A percentile compares a stretch with the other conserved stretches of the same genome.
Conservation (phyloP, 495 filamentous ascomycete genomes). For the Trichocladium uniseriatum region DNA sequence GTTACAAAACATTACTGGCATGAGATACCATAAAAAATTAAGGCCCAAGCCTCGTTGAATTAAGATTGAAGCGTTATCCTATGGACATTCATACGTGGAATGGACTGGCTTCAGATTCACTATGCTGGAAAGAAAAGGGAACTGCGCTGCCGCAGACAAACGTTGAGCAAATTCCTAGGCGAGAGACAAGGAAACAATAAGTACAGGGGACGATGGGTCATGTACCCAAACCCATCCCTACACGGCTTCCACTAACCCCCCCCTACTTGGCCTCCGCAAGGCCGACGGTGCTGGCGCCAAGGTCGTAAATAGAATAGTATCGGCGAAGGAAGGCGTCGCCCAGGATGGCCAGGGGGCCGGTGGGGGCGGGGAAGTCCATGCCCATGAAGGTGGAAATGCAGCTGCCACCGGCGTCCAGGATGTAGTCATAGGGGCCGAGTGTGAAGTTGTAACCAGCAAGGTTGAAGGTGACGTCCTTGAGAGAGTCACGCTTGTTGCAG, state of each 20-base stretch:
- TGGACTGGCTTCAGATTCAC: not conserved
- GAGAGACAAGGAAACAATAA: not conserved
- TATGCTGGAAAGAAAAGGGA: not conserved
- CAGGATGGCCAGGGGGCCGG: slow-evolving; percentile 88
- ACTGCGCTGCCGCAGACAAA: not conserved
- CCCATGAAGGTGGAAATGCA: slow-evolving; percentile 98
- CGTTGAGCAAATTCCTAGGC: not conserved
- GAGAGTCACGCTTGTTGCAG: slow-evolving; percentile 67
- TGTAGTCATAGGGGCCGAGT: slow-evolving; percentile 85
- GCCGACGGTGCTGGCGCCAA: slow-evolving; percentile 74
- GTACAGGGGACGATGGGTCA: not conserved
- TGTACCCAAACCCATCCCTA: not conserved
- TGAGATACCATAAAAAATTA: not conserved
- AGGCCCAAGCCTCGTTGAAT: not conserved
- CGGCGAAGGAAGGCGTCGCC: slow-evolving; percentile 95
- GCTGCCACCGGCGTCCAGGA: slow-evolving; percentile 86
- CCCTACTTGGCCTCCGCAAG: slow-evolving; percentile 69
- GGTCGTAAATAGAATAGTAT: slow-evolving; percentile 96
- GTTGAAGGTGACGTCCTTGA: slow-evolving; percentile 84
- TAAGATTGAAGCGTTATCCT: not conserved
- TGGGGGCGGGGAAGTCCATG: slow-evolving; percentile 90
- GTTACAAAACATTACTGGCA: not conserved
- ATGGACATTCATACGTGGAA: not conserved
- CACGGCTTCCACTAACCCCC: too few species aligned
- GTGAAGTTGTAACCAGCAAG: slow-evolving; percentile 83